Evolutionary conservation across 495 filamentous ascomycete species (phyloP), one percentile per base, ranked within the genome.

Genomic region (Penicillium pulvis): DNA sequence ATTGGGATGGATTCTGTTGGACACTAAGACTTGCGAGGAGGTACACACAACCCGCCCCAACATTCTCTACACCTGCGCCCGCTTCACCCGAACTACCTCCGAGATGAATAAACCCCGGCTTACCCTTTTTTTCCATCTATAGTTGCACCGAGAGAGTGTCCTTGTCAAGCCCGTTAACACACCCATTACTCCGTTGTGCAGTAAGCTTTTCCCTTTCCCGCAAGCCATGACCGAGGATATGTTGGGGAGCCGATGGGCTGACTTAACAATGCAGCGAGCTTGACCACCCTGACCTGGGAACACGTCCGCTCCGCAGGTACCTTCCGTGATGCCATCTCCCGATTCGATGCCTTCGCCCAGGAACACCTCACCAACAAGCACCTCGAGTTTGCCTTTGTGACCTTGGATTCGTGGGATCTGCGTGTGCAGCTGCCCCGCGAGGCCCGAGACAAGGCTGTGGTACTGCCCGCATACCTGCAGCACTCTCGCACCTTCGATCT

Each of bases 151-250:
- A 54, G 92, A 98, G 77, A 94, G 90, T 69, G 90, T 97, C 48
- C 90, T 98, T 35, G 94, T 98, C 72, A 97, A 97, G 76, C 94
- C 94, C 2, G 87, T 97, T 77, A 98, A 98, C 76, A 98, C 94
- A 36, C 94, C 94, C 19, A 98, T 98, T 66, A 98, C 94, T 53
- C 94, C 95, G 39, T 83, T 98, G 30, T 98, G 94, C 86, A 98
- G 93, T 97, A 88, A 87, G 93, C 62, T 43, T 58, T 51, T 55
- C 61, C 53, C 47, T 53, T 49, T 48, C 41, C 53, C 17, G 16
- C 12, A 26, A 55, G 33, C 53, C 46, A 56, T 16, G n/a, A 56
- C 12, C 36, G 35, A 52, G 33, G 33, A 36, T 36, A 42, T 55
- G 35, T 56, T 36, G 33, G 33, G 20, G 46, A 19, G 53, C 45